These are phyloP conservation scores for Salix viminalis DNA, from an alignment of 345 rosid genomes.

Conservation along the genomic window DNA sequence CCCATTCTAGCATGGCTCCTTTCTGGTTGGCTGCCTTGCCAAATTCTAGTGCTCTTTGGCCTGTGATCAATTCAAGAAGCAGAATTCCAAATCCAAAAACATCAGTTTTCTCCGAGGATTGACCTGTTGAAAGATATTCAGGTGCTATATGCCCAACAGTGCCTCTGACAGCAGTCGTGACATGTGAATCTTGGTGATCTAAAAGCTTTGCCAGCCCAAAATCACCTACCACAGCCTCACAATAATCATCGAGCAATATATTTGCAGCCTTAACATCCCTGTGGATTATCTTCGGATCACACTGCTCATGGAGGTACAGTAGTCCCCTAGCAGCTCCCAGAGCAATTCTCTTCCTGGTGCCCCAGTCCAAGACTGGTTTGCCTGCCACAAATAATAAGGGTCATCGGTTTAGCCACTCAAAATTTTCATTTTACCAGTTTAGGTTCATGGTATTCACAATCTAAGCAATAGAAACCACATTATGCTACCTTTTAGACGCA, in stretches of 20 bases:
- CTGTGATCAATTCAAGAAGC: slow-evolving; percentile 86
- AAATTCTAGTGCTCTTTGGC: slow-evolving; percentile 88
- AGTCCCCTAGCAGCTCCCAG: slow-evolving; percentile 92
- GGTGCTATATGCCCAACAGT: slow-evolving; percentile 99
- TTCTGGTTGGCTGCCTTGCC: slow-evolving; percentile 92
- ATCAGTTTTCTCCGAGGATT: slow-evolving; percentile 95
- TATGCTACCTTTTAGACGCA: slow-evolving; percentile 77
- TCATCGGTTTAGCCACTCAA: not conserved
- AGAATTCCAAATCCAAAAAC: slow-evolving; percentile 96
- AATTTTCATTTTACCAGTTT: not conserved
- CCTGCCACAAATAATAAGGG: slow-evolving; percentile 31
- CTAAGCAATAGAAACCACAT: not conserved
- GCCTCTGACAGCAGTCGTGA: slow-evolving; percentile 94
- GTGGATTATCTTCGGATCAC: slow-evolving; percentile 96
- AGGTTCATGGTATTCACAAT: not conserved
- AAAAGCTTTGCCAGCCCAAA: slow-evolving; percentile 92
- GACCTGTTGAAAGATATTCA: slow-evolving; percentile 95
- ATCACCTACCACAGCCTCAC: slow-evolving; percentile 96
- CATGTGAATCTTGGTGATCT: slow-evolving; percentile 96
- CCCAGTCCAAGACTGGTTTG: slow-evolving; percentile 82
- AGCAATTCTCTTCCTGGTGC: slow-evolving; percentile 86
- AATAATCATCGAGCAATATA: slow-evolving; percentile 80
- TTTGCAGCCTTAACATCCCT: slow-evolving; percentile 99
- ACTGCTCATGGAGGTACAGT: slow-evolving; percentile 89
- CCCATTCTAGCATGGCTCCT: slow-evolving; percentile 98